phyloP scores from a whole-genome alignment of 371 early-diverging fungal species.

The Lichtheimia corymbifera region DNA sequence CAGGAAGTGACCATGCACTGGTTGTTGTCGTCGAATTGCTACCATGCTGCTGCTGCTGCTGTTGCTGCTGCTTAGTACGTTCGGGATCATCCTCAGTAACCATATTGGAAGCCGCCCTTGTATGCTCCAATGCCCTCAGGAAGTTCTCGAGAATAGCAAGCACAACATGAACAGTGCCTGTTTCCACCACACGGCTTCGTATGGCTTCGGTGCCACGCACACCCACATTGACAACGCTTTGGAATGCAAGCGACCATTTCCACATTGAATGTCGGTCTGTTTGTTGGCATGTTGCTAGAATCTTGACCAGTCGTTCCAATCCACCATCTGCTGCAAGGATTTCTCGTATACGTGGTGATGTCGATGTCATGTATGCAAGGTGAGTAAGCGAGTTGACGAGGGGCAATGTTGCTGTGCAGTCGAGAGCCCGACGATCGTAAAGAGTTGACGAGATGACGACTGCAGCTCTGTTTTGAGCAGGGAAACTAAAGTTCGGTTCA shows the following conservation, averaged over 20 bases:
- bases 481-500: conserved; percentile 81
- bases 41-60: conserved; percentile 4
- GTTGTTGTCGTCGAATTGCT: not conserved
- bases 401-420: conserved; percentile 84
- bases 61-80: not conserved
- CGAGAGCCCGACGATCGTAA: conserved; percentile 89
- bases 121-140: conserved; percentile 49
- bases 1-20: conserved; percentile 1
- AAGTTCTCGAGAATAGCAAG: conserved; percentile 77
- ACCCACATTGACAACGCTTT: conserved; percentile 85
- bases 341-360: conserved; percentile 82
- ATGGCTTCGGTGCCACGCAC: conserved; percentile 85
- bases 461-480: conserved; percentile 74
- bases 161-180: conserved; percentile 79
- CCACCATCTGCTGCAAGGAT: conserved; percentile 87
- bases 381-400: conserved; percentile 87
- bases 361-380: conserved; percentile 81
- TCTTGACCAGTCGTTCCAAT: conserved; percentile 79
- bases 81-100: not conserved
- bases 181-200: conserved; percentile 81
- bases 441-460: conserved; percentile 78
- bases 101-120: not conserved
- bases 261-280: conserved; percentile 68
- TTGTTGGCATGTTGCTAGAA: conserved; percentile 66
- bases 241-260: conserved; percentile 85